These are phyloP conservation scores for Eragrostis curvula DNA, from an alignment of 176 grass and related monocot genomes.

Conservation along the genomic window DNA sequence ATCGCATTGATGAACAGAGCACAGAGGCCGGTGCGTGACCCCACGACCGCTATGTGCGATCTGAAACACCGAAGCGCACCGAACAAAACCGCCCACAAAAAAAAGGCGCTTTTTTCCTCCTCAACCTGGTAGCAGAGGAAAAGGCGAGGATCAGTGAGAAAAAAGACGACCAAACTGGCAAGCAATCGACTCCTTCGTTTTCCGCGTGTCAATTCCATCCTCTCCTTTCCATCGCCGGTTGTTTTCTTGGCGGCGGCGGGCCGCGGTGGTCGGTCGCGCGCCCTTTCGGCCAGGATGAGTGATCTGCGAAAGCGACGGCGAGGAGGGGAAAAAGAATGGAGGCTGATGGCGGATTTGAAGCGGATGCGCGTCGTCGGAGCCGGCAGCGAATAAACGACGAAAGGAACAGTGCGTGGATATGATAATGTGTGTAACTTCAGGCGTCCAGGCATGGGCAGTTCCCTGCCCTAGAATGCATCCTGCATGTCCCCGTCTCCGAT, in stretches of 20 bases:
- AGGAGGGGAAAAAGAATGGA: neutral
- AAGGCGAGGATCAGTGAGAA: neutral
- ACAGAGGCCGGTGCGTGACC: neutral
- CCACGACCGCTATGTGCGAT: neutral
- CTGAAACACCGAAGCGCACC: constrained; percentile 2
- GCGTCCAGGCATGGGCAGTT: neutral
- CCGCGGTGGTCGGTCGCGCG: neutral
- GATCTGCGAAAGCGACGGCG: constrained; percentile 22
- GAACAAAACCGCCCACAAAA: neutral
- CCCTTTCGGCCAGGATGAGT: constrained; percentile 54
- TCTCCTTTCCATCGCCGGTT: neutral
- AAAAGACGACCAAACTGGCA: neutral
- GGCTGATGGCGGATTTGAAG: neutral
- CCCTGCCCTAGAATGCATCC: constrained; percentile 32
- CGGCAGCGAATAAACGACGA: neutral
- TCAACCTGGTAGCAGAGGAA: neutral
- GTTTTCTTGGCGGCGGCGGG: constrained; percentile 2
- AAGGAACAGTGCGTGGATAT: neutral
- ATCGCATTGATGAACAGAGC: neutral
- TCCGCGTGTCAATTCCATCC: neutral
- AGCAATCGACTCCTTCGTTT: constrained; percentile 1
- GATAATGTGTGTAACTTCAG: too few species aligned
- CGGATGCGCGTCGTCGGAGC: neutral
- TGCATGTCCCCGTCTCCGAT: neutral
- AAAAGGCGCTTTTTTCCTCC: constrained; percentile 12